Conservation (phyloP, 176 grass and related monocot genomes). For the Raddia guianensis region DNA sequence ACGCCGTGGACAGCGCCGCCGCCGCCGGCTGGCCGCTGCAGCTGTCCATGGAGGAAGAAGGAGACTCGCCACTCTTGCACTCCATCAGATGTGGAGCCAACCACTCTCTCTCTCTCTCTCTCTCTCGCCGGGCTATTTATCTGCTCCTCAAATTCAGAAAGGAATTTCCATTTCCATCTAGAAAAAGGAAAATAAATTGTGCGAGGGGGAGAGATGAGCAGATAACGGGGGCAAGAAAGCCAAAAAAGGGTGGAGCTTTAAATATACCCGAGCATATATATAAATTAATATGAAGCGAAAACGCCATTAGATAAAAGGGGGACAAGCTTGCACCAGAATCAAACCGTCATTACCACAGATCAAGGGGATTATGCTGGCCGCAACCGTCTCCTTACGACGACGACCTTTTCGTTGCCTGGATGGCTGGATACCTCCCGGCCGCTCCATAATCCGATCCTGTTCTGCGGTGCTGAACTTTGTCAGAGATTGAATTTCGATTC, state of each 20-base stretch:
- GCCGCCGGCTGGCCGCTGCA: constrained; percentile 34
- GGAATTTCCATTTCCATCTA: neutral
- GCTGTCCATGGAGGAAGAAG: constrained; percentile 74
- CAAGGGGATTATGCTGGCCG: neutral
- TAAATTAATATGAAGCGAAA: neutral
- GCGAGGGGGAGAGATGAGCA: neutral
- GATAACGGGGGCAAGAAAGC: neutral
- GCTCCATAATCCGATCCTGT: no score
- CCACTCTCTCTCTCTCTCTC: neutral
- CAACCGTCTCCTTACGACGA: neutral
- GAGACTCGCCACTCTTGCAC: constrained; percentile 31
- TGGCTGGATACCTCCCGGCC: no score
- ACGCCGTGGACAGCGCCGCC: constrained; percentile 40
- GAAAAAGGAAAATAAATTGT: neutral
- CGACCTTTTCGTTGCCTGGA: neutral
- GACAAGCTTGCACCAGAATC: neutral
- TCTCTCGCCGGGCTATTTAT: neutral
- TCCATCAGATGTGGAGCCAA: neutral
- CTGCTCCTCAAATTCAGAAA: constrained; percentile 2
- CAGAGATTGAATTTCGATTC: no score
- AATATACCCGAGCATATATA: neutral
- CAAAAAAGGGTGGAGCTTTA: neutral
- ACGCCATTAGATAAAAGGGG: neutral
- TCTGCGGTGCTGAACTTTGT: no score
- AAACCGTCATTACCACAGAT: neutral